Conservation (phyloP, 805 yeast species). For the Yarrowia sp. region DNA sequence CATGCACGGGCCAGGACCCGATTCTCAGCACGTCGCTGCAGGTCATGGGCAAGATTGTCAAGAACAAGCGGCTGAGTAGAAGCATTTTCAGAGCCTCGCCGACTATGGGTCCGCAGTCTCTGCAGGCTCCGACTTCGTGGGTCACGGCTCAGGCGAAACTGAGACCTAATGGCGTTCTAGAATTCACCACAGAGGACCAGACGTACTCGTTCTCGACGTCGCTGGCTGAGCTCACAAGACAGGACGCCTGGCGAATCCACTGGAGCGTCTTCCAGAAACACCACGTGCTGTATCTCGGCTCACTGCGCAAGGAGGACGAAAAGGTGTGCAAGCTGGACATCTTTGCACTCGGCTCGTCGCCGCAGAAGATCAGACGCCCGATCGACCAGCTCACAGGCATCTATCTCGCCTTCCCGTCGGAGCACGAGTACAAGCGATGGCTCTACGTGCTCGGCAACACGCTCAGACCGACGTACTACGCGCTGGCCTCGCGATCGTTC, state of each 20-base stretch:
- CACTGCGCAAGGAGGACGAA: constrained; percentile 15
- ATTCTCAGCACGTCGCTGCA: not conserved
- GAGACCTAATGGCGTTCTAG: not conserved
- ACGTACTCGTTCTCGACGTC: constrained; percentile 5
- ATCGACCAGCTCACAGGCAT: constrained; percentile 11
- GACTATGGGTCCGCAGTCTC: not conserved
- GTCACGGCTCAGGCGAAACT: not conserved
- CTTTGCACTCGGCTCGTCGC: not conserved
- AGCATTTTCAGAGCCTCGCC: constrained; percentile 6
- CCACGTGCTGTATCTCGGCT: constrained; percentile 10
- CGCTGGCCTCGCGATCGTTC: not conserved
- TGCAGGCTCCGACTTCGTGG: not conserved
- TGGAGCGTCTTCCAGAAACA: constrained; percentile 19
- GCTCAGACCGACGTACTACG: not conserved
- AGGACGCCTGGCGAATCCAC: constrained; percentile 14
- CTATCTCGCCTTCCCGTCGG: constrained; percentile 5
- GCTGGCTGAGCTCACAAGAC: not conserved
- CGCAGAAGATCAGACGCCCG: not conserved
- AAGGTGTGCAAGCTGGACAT: constrained; percentile 15
- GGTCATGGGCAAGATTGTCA: constrained; percentile 20
- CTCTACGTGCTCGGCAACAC: constrained; percentile 3
- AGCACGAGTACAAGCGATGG: constrained; percentile 13
- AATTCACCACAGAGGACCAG: constrained; percentile 16
- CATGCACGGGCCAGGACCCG: not conserved
- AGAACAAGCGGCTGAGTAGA: not conserved